phyloP scores from a whole-genome alignment of 257 asterid species.

The Cinchona pubescens region DNA sequence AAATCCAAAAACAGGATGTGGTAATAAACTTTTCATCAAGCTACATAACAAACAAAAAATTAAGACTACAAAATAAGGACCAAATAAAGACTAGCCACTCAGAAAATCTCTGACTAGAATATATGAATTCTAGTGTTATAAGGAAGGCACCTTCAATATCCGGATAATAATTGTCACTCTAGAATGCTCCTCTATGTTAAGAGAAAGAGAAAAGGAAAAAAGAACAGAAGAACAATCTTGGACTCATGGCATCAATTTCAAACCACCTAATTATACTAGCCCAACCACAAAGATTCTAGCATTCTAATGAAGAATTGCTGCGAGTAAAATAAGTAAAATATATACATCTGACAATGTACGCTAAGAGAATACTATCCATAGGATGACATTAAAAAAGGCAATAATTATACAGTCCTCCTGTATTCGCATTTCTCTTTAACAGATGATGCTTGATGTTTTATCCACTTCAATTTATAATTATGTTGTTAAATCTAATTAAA shows the following conservation, averaged over 20 bases:
- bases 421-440: too few species aligned
- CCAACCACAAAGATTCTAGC: not conserved
- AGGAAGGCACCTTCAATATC: not conserved
- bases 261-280: too few species aligned
- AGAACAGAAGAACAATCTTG: not conserved
- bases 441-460: not conserved
- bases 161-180: not conserved
- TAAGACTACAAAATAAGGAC: slow-evolving; percentile 23
- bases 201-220: not conserved
- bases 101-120: not conserved
- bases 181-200: not conserved
- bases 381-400: not conserved
- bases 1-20: too few species aligned
- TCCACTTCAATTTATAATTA: not conserved
- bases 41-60: not conserved
- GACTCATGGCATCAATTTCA: too few species aligned
- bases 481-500: too few species aligned
- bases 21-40: slow-evolving; percentile 7
- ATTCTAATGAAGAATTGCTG: not conserved
- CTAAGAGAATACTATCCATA: too few species aligned
- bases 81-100: slow-evolving; percentile 15
- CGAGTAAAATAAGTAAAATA: not conserved
- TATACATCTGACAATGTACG: not conserved
- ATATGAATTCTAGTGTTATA: not conserved
- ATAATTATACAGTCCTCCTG: not conserved